phyloP scores from a whole-genome alignment of 2,329 filamentous ascomycete species.

The Cladosporium sphaerospermum region DNA sequence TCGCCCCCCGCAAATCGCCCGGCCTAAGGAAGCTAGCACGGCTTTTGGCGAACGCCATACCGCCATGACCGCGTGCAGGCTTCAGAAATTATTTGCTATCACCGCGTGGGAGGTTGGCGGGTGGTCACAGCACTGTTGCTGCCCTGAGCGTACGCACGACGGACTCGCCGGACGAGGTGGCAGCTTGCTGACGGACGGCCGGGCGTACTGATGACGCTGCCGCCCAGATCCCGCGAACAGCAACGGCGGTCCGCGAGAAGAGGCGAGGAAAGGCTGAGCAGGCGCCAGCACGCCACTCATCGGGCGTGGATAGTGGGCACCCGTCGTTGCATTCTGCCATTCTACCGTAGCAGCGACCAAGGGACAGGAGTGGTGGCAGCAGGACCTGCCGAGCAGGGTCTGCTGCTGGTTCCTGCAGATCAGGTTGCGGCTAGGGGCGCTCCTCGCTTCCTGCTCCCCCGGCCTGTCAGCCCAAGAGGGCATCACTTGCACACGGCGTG shows the following conservation, averaged over 20 bases:
- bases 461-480: not conserved
- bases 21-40: conserved; percentile 4
- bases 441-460: conserved; percentile 2
- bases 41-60: conserved; percentile 6
- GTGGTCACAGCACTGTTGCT: too few species aligned
- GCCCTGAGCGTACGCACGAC: not conserved
- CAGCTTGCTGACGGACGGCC: too few species aligned
- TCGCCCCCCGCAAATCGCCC: not conserved
- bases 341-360: not conserved
- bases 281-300: not conserved
- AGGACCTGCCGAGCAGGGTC: not conserved
- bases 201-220: too few species aligned
- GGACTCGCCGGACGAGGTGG: not conserved
- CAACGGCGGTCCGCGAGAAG: too few species aligned
- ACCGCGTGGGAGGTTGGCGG: not conserved
- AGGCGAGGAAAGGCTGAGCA: too few species aligned
- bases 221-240: too few species aligned
- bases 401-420: conserved; percentile 10
- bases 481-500: too few species aligned
- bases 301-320: not conserved
- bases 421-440: conserved; percentile 2
- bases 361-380: conserved; percentile 1
- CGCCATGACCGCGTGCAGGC: not conserved
- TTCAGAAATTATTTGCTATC: conserved; percentile 6
- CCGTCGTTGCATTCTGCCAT: not conserved